These are phyloP conservation scores for Fusarium multiceps DNA, from an alignment of 2,329 filamentous ascomycete genomes.

Conservation along the genomic window DNA sequence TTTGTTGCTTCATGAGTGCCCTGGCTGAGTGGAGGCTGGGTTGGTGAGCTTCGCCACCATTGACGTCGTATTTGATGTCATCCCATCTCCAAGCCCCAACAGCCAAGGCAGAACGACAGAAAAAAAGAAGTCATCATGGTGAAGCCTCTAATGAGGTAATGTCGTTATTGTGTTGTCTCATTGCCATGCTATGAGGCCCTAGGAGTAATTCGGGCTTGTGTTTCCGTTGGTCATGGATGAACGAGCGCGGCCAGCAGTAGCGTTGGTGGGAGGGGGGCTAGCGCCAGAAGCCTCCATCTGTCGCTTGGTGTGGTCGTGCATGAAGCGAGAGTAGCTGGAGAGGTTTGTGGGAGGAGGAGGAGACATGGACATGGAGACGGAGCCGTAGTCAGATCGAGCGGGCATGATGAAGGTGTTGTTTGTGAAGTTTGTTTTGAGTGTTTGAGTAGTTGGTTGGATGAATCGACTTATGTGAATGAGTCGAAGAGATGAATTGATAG, in stretches of 20 bases:
- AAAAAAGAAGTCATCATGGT: neutral
- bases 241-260: constrained; percentile 23
- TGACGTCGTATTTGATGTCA: constrained; percentile 39
- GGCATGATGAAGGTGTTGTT: constrained; percentile 49
- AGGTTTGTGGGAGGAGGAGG: constrained; percentile 59
- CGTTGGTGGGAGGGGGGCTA: constrained; percentile 21
- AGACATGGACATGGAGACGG: constrained; percentile 52
- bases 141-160: neutral
- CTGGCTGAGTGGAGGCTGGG: constrained; percentile 20
- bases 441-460: neutral
- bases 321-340: constrained; percentile 68
- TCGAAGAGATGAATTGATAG: neutral
- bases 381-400: constrained; percentile 53
- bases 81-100: neutral
- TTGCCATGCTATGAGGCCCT: constrained; percentile 2
- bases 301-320: constrained; percentile 73
- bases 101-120: constrained; percentile 7
- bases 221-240: constrained; percentile 48
- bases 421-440: neutral
- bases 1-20: constrained; percentile 6
- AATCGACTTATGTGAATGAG: neutral
- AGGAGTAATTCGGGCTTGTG: constrained; percentile 32
- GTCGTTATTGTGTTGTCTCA: neutral
- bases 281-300: constrained; percentile 69
- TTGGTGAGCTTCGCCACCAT: constrained; percentile 23